A percentile compares a stretch with the other conserved stretches of the same genome.
Evolutionary conservation across 2,329 filamentous ascomycete species (phyloP).

Genomic region (Colletotrichum spaethianum): DNA sequence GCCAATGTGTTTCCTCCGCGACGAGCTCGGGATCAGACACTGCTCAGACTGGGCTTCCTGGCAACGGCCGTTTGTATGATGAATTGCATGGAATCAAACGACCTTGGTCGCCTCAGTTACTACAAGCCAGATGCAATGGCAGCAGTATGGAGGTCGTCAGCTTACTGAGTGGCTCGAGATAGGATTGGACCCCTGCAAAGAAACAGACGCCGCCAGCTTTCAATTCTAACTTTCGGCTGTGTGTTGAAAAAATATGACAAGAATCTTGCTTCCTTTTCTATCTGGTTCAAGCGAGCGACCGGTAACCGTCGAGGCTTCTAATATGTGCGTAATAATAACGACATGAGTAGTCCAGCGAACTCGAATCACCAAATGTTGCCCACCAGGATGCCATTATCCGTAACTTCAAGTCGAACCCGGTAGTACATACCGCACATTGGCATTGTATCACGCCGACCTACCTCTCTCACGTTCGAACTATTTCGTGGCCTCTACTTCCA

Average conservation of each 20-base stretch:
- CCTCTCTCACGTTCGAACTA: too few relatives aligned
- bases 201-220: background rate
- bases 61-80: background rate
- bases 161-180: constrained; percentile 20
- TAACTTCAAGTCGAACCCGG: too few relatives aligned
- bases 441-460: too few relatives aligned
- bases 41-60: constrained; percentile 1
- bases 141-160: constrained; percentile 13
- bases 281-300: background rate
- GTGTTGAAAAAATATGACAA: background rate
- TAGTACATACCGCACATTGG: too few relatives aligned
- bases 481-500: too few relatives aligned
- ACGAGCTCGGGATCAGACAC: constrained; percentile 15
- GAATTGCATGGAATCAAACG: background rate
- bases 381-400: background rate
- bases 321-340: background rate
- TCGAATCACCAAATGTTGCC: background rate
- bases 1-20: constrained; percentile 21
- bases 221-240: background rate
- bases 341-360: background rate
- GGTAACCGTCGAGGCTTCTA: background rate
- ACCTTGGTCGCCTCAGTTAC: background rate
- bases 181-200: background rate
- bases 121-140: background rate
- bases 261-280: background rate